phyloP scores from a whole-genome alignment of 345 rosid genomes.

The Citrus maxima region DNA sequence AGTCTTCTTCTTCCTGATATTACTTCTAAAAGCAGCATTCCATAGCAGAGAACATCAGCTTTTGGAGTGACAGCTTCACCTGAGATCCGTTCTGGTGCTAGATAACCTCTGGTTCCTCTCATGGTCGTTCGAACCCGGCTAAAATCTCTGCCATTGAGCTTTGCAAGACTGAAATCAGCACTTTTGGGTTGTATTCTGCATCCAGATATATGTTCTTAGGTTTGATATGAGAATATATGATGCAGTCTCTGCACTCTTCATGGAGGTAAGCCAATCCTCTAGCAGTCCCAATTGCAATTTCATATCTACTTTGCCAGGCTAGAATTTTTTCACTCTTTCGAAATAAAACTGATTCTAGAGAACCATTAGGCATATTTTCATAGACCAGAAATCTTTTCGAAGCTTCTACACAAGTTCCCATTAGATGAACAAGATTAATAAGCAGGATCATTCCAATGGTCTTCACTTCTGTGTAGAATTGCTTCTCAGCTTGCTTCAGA shows the following conservation, averaged over 20 bases:
- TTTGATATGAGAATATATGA: slow-evolving; percentile 13
- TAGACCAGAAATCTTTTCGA: slow-evolving; percentile 7
- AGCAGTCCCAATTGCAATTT: slow-evolving; percentile 18
- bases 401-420: slow-evolving; percentile 14
- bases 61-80: slow-evolving; percentile 21
- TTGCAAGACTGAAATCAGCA: slow-evolving; percentile 15
- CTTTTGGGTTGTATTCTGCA: slow-evolving; percentile 12
- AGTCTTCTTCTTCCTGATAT: slow-evolving; percentile 20
- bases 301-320: slow-evolving; percentile 12
- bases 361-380: slow-evolving; percentile 22
- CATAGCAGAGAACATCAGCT: slow-evolving; percentile 28
- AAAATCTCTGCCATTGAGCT: slow-evolving; percentile 5
- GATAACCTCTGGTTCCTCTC: slow-evolving; percentile 16
- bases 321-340: neutral
- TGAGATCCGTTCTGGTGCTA: slow-evolving; percentile 15
- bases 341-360: slow-evolving; percentile 12
- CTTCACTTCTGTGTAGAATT: slow-evolving; percentile 15
- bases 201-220: slow-evolving; percentile 15
- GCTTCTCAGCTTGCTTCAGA: slow-evolving; percentile 22
- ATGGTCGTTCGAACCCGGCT: slow-evolving; percentile 18
- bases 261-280: slow-evolving; percentile 20
- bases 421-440: slow-evolving; percentile 17
- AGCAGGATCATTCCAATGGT: slow-evolving; percentile 21
- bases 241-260: slow-evolving; percentile 15
- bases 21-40: slow-evolving; percentile 22